Conservation (phyloP, 306 rosid species). For the Hylodesmum podocarpum region DNA sequence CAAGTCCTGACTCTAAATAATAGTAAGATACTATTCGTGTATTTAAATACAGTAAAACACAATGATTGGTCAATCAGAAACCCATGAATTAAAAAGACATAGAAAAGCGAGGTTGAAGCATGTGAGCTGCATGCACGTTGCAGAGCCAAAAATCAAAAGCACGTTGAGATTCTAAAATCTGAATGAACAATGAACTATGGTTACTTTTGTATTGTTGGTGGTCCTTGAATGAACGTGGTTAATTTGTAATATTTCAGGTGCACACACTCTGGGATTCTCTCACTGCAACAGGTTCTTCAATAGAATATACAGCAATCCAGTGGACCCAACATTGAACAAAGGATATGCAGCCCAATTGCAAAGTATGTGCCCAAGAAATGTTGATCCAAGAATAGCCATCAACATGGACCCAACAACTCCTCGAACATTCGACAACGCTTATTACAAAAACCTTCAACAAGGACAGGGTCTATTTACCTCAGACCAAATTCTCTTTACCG, state of each 20-base stretch:
- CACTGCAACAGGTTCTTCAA: constrained; percentile 58
- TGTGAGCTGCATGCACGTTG: not conserved
- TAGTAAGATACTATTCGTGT: not conserved
- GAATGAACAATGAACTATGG: not conserved
- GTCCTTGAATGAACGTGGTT: not conserved
- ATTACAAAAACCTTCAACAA: constrained; percentile 61
- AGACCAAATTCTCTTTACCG: constrained; percentile 61
- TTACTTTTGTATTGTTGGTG: no score
- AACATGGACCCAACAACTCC: constrained; percentile 86
- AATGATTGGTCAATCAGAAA: not conserved
- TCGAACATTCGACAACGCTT: constrained; percentile 50
- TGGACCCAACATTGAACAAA: constrained; percentile 53
- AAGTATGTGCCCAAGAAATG: constrained; percentile 59
- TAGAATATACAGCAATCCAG: constrained; percentile 45
- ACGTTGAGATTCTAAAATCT: not conserved
- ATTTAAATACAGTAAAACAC: constrained; percentile 3
- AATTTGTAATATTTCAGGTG: constrained; percentile 46
- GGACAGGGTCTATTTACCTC: constrained; percentile 69
- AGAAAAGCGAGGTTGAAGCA: not conserved
- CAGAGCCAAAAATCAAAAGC: not conserved
- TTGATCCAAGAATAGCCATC: constrained; percentile 66
- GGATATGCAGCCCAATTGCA: constrained; percentile 43
- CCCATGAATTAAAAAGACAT: not conserved
- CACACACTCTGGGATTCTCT: constrained; percentile 82
- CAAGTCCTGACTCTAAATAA: not conserved